These are phyloP conservation scores for Macrolepiota albuminosa DNA, from an alignment of 768 basidiomycete genomes.

Conservation along the genomic window DNA sequence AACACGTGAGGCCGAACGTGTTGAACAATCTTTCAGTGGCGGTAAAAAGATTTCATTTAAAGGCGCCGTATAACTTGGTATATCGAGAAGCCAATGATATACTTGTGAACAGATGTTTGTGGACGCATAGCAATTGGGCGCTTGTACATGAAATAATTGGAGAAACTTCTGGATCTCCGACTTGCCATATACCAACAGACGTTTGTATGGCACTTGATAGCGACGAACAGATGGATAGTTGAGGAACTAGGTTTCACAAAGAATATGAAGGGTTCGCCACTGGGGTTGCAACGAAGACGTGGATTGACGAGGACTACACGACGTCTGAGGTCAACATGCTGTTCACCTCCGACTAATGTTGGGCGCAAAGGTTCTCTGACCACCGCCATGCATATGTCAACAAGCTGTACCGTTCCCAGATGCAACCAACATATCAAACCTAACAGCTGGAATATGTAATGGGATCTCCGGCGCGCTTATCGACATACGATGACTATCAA, in stretches of 20 bases:
- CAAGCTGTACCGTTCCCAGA: not conserved
- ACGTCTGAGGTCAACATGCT: not conserved
- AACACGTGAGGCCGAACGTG: not conserved
- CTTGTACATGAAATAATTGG: not conserved
- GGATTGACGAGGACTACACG: not conserved
- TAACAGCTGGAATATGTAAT: not conserved
- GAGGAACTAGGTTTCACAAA: not conserved
- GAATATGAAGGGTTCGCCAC: too few relatives aligned
- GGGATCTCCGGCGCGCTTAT: not conserved
- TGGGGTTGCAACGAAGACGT: not conserved
- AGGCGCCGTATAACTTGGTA: not conserved
- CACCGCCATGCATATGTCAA: not conserved
- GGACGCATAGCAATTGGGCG: not conserved
- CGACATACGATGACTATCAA: not conserved
- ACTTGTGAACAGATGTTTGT: not conserved
- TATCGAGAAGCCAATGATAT: conserved; percentile 1
- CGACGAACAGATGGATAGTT: not conserved
- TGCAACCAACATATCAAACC: not conserved
- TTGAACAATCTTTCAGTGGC: not conserved
- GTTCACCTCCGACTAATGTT: not conserved
- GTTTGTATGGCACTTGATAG: not conserved
- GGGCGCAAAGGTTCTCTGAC: not conserved
- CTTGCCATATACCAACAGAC: not conserved
- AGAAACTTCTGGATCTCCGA: not conserved
- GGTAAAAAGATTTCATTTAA: not conserved